Evolutionary conservation across 164 flowering plant species (phyloP).

Genomic region (Magnolia officinalis): DNA sequence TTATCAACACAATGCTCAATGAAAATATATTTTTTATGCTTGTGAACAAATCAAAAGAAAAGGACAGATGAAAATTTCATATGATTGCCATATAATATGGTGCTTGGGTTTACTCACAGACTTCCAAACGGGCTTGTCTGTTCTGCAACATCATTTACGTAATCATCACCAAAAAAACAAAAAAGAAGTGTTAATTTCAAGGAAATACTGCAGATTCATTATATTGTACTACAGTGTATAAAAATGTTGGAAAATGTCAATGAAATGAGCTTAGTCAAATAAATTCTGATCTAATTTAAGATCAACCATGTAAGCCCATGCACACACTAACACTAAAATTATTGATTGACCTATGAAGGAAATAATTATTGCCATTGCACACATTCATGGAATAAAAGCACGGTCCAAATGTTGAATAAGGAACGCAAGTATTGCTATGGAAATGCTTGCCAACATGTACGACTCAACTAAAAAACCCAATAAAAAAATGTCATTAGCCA

Average conservation of each 20-base stretch:
- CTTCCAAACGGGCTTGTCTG: conserved; percentile 79
- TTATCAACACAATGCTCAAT: neutral
- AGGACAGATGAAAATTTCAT: neutral
- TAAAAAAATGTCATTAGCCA: too few relatives aligned
- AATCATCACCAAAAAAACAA: neutral
- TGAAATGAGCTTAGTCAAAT: neutral
- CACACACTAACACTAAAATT: neutral
- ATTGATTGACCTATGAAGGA: neutral
- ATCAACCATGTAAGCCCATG: neutral
- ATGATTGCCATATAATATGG: neutral
- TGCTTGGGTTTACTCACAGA: conserved; percentile 52
- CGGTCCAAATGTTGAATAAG: too few relatives aligned
- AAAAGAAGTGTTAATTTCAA: conserved; percentile 7
- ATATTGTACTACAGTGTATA: neutral
- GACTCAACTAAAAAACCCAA: too few relatives aligned
- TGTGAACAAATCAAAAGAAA: neutral
- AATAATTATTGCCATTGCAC: too few relatives aligned
- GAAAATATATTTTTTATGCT: neutral
- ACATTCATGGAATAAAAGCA: too few relatives aligned
- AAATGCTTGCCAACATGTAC: too few relatives aligned
- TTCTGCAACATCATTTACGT: conserved; percentile 44
- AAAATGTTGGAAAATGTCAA: neutral
- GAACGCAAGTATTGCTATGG: too few relatives aligned
- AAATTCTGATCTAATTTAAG: neutral
- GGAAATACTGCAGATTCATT: neutral